These are phyloP conservation scores for Alternaria sp. DNA, from an alignment of 2,329 filamentous ascomycete species.

Conservation along the genomic window DNA sequence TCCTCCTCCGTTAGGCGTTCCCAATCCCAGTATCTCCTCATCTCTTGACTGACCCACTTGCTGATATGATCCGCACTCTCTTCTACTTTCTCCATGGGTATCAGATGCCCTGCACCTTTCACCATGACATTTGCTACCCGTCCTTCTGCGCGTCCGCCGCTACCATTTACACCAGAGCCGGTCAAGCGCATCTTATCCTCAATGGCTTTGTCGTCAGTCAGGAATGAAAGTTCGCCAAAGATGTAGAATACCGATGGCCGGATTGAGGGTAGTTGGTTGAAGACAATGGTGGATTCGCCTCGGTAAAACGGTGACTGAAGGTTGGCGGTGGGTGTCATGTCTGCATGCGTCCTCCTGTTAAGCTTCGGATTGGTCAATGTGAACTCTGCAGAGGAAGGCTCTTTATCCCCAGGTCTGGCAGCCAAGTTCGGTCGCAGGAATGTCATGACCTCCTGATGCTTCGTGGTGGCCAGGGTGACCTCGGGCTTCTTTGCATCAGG, in stretches of 20 bases:
- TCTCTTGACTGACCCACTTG: slow-evolving; percentile 51
- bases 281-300: slow-evolving; percentile 67
- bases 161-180: slow-evolving; percentile 72
- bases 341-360: slow-evolving; percentile 54
- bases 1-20: slow-evolving; percentile 43
- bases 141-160: slow-evolving; percentile 69
- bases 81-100: slow-evolving; percentile 80
- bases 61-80: slow-evolving; percentile 67
- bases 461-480: slow-evolving; percentile 80
- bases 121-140: slow-evolving; percentile 72
- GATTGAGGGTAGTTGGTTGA: slow-evolving; percentile 65
- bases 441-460: slow-evolving; percentile 87
- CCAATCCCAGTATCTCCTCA: slow-evolving; percentile 48
- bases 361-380: slow-evolving; percentile 39
- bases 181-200: slow-evolving; percentile 70
- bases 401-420: slow-evolving; percentile 54
- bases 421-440: slow-evolving; percentile 71
- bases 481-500: slow-evolving; percentile 54
- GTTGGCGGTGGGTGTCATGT: slow-evolving; percentile 46
- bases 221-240: slow-evolving; percentile 61
- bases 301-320: slow-evolving; percentile 69
- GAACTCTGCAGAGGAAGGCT: slow-evolving; percentile 49
- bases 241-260: slow-evolving; percentile 74
- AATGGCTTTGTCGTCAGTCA: slow-evolving; percentile 62
- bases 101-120: slow-evolving; percentile 75